Conservation (phyloP, 73 alveolate species). For the Paramecium tetraurelia region DNA sequence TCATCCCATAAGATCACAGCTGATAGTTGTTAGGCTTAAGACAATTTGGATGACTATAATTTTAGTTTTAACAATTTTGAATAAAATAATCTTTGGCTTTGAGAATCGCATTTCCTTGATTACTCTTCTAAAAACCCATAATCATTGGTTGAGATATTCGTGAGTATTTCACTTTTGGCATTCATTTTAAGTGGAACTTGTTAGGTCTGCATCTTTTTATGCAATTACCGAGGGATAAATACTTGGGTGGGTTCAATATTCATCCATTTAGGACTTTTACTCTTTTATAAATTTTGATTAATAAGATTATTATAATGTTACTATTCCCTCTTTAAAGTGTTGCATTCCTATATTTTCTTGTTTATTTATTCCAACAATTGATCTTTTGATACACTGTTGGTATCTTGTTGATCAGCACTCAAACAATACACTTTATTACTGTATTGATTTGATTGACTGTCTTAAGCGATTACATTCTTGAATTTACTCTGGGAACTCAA, state of each 20-base stretch:
- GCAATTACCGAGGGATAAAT: background rate
- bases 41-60: background rate
- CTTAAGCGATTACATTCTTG: background rate
- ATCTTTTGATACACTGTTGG: background rate
- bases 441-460: background rate
- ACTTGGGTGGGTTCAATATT: background rate
- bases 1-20: background rate
- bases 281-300: background rate
- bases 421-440: background rate
- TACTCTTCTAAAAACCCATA: background rate
- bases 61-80: background rate
- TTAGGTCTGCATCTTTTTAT: background rate
- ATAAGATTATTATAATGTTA: background rate
- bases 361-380: background rate
- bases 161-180: background rate
- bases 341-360: background rate
- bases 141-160: background rate
- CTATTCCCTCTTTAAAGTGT: background rate
- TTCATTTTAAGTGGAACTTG: background rate
- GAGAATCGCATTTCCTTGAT: background rate
- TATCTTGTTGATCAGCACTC: background rate
- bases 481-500: background rate
- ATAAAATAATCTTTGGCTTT: background rate
- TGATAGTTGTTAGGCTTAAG: background rate
- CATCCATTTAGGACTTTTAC: background rate